A percentile compares a stretch with the other conserved stretches of the same genome.
These are phyloP conservation scores for Colletotrichum tropicale DNA, from an alignment of 2,329 filamentous ascomycete genomes.

Conservation along the genomic window DNA sequence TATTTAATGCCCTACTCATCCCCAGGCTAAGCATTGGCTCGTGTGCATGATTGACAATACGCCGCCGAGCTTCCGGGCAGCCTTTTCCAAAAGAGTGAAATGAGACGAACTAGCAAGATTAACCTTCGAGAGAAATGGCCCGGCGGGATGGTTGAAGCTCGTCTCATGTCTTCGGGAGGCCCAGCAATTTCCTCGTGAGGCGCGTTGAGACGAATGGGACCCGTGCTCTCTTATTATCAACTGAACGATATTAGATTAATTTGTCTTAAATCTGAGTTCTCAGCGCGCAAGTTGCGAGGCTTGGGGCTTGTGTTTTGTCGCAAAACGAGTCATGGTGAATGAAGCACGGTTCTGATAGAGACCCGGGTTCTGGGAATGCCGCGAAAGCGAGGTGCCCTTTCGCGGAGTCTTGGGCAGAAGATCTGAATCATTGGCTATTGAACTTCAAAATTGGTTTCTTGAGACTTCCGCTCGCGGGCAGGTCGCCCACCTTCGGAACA, in stretches of 20 bases:
- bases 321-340: neutral
- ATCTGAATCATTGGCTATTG: neutral
- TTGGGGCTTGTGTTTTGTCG: neutral
- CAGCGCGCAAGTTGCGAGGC: neutral
- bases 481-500: neutral
- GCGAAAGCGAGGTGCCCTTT: neutral
- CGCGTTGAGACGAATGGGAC: neutral
- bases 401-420: neutral
- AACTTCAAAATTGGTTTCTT: neutral
- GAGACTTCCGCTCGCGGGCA: neutral
- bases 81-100: neutral
- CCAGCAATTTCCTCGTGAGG: neutral
- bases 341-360: neutral
- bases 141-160: neutral
- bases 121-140: neutral
- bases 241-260: neutral
- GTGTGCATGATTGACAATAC: neutral
- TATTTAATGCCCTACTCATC: neutral
- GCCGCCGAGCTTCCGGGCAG: neutral
- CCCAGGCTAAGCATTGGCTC: neutral
- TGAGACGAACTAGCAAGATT: neutral
- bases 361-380: neutral
- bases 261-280: neutral
- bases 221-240: neutral
- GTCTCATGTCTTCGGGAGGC: neutral